Percentiles rank a stretch among this genome's conserved stretches.
These are phyloP conservation scores for Parathielavia hyrcaniae DNA, from an alignment of 495 filamentous ascomycete species.

Conservation along the genomic window DNA sequence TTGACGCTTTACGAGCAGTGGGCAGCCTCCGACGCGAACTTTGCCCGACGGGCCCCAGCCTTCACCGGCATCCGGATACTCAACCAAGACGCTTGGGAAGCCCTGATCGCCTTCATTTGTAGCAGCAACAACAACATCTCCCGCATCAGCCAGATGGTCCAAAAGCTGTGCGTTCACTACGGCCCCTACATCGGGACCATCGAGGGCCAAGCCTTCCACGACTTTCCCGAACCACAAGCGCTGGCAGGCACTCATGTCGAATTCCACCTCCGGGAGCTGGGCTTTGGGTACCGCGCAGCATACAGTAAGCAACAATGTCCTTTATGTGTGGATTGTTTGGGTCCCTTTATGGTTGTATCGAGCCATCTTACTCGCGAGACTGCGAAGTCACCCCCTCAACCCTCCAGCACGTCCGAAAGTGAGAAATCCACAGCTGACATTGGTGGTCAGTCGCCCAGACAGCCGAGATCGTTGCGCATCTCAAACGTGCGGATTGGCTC, in stretches of 20 bases:
- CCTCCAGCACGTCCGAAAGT: too few relatives aligned
- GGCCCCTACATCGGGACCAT: conserved; percentile 69
- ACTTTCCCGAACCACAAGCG: conserved; percentile 72
- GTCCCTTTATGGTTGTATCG: too few relatives aligned
- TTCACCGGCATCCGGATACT: conserved; percentile 94
- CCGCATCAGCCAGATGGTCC: conserved; percentile 92
- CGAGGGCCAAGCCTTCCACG: conserved; percentile 67
- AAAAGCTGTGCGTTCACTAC: conserved; percentile 83
- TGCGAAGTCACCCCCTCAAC: too few relatives aligned
- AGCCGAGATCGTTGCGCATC: conserved; percentile 62
- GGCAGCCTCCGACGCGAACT: conserved; percentile 80
- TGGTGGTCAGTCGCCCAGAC: conserved; percentile 56
- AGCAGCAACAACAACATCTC: conserved; percentile 98
- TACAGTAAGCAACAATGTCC: conserved; percentile 44
- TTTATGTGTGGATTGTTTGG: too few relatives aligned
- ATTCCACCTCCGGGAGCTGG: conserved; percentile 66
- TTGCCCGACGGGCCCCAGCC: conserved; percentile 75
- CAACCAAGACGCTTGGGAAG: conserved; percentile 93
- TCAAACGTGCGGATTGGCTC: conserved; percentile 69
- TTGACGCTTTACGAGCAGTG: conserved; percentile 76
- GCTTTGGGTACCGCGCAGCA: conserved; percentile 91
- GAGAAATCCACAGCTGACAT: too few relatives aligned
- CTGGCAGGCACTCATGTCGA: conserved; percentile 67
- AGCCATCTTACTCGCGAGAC: too few relatives aligned
- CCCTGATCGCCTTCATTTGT: conserved; percentile 90